Evolutionary conservation across 75 land plant genomes (phyloP).

Genomic region (Pinus taeda): DNA sequence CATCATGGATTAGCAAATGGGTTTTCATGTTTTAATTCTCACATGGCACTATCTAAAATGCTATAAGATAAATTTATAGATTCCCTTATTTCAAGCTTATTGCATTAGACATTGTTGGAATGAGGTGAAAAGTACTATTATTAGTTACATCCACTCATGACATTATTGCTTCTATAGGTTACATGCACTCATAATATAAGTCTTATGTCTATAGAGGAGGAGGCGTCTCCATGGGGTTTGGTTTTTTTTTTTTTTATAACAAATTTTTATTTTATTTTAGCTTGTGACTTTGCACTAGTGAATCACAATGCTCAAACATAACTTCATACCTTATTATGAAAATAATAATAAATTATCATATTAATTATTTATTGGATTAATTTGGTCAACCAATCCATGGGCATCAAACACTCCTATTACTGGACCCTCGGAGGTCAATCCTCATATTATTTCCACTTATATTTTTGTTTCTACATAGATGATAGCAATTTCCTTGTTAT

Average conservation of each 20-base stretch:
- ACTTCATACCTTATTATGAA: neutral
- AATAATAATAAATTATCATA: neutral
- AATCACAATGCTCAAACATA: neutral
- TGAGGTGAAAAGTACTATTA: neutral
- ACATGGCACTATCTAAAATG: no score
- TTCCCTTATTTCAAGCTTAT: no score
- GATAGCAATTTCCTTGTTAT: neutral
- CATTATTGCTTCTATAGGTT: no score
- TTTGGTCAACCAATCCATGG: neutral
- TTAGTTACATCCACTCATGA: neutral
- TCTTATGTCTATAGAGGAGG: neutral
- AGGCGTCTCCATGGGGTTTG: neutral
- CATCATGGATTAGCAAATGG: no score
- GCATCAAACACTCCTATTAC: neutral
- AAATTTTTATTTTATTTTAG: neutral
- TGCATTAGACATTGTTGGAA: no score
- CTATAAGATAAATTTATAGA: no score
- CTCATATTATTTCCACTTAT: neutral
- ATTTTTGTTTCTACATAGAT: neutral
- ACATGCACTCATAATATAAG: no score
- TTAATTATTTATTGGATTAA: neutral
- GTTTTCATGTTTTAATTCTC: no score
- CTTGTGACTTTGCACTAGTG: neutral
- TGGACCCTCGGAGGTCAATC: neutral
- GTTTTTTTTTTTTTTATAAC: neutral